Evolutionary conservation across 2,329 filamentous ascomycete species (phyloP), one percentile per base, ranked within the genome.

Genomic region (Sclerotinia minor): DNA sequence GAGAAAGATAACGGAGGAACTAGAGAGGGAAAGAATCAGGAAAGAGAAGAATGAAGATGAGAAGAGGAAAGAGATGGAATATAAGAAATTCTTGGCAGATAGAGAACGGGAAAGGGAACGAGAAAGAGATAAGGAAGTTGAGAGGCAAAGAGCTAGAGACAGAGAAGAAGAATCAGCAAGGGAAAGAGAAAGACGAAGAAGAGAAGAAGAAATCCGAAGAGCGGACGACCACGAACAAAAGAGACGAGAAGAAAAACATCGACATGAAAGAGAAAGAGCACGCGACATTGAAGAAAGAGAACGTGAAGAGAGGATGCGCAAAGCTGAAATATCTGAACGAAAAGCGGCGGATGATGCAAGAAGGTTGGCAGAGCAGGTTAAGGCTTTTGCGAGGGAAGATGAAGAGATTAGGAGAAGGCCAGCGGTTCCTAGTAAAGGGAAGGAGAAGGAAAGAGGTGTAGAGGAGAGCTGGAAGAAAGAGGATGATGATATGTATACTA

Each of bases 401-500:
- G 74, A 74, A 17, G 75, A 73, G 13, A 77, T 77, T 47, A 65
- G 69, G 38, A 70, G 71, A 8, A 65, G 76, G 29, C 74, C 76
- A 29, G 71, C 68, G 2, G 70, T 76, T 19, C 74, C 75, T 24
- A 54, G 73, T 5, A 47, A n/a, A 4, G 26, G 21, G 57, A 68
- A 67, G 54, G 57, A 45, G 3, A 69, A 47, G 24, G 53, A 49
- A 32, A 70, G 21, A 66, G 69, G 24, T 69, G 68, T 41, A 57
- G 69, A 17, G 60, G 52, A 44, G 17, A 29, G 47, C 24, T 45
- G 29, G 64, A 49, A 24, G 29, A 41, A 32, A 26, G 38, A 44
- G 41, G 21, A 63, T 19, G 47, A 53, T 65, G 21, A 59, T n/a
- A 55, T 44, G 67, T 58, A 41, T 52, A 41, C 64, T 24, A 58